Conservation (phyloP, 352 stramenopile genomes). For the Phytophthora litchii region DNA sequence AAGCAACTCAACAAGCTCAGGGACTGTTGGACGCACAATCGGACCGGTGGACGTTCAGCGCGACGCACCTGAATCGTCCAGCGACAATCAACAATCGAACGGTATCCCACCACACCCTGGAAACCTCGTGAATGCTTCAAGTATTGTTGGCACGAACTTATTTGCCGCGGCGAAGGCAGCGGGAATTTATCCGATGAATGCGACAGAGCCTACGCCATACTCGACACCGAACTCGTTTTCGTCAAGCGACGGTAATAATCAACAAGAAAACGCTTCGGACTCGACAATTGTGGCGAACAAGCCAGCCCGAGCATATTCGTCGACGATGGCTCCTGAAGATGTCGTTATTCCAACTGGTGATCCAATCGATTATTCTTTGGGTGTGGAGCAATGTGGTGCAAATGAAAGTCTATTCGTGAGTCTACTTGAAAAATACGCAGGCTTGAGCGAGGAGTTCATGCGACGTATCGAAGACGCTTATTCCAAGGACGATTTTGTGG, state of each 20-base stretch:
- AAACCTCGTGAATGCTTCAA: slow-evolving; percentile 44
- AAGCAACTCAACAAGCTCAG: slow-evolving; percentile 52
- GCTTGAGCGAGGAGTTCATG: slow-evolving; percentile 78
- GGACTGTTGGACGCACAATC: slow-evolving; percentile 40
- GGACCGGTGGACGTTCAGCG: slow-evolving; percentile 23
- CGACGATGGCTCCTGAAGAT: slow-evolving; percentile 60
- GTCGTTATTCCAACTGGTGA: slow-evolving; percentile 80
- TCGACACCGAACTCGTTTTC: slow-evolving; percentile 26
- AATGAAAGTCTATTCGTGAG: slow-evolving; percentile 87
- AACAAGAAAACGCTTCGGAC: slow-evolving; percentile 33
- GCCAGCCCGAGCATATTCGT: slow-evolving; percentile 49
- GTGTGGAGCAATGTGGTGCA: slow-evolving; percentile 81
- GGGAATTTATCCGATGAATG: slow-evolving; percentile 41
- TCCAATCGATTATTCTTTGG: slow-evolving; percentile 79
- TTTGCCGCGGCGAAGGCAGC: slow-evolving; percentile 41
- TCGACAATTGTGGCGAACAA: slow-evolving; percentile 35
- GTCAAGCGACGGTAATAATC: slow-evolving; percentile 26
- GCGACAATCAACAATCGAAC: slow-evolving; percentile 17
- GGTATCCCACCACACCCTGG: slow-evolving; percentile 14
- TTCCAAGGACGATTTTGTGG: slow-evolving; percentile 53
- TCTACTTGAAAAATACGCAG: slow-evolving; percentile 81
- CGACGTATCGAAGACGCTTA: slow-evolving; percentile 73
- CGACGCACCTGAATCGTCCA: slow-evolving; percentile 22
- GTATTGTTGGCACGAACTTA: slow-evolving; percentile 45
- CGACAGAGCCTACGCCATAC: slow-evolving; percentile 16